Evolutionary conservation across 768 basidiomycete species (phyloP).

Genomic region (Trametes maxima): DNA sequence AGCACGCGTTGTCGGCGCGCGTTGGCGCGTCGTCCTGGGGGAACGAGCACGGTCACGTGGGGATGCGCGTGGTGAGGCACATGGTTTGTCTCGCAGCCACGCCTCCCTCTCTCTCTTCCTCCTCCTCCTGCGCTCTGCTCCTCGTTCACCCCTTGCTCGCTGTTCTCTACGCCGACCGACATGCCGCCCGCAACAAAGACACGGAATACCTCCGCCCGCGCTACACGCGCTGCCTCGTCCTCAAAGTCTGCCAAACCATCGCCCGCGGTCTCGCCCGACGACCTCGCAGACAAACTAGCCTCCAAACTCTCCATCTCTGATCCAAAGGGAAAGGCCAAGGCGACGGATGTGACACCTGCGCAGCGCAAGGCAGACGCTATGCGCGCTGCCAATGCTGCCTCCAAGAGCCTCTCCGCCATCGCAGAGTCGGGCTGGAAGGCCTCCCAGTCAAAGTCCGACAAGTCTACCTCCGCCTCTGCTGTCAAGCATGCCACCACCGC

Average conservation of each 20-base stretch:
- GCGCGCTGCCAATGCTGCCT: conserved; percentile 63
- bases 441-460: conserved; percentile 29
- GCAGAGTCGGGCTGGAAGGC: conserved; percentile 65
- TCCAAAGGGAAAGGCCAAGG: conserved; percentile 23
- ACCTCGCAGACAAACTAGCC: conserved; percentile 30
- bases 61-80: not conserved
- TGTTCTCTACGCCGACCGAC: not conserved
- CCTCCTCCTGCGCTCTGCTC: not conserved
- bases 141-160: not conserved
- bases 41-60: conserved; percentile 14
- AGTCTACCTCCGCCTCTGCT: conserved; percentile 32
- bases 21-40: conserved; percentile 8
- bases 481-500: conserved; percentile 43
- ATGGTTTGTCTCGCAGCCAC: conserved; percentile 2
- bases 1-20: conserved; percentile 15
- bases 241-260: conserved; percentile 9
- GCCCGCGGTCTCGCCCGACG: conserved; percentile 22
- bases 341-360: conserved; percentile 27
- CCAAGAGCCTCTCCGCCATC: conserved; percentile 55
- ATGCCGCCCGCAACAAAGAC: conserved; percentile 12
- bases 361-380: conserved; percentile 51
- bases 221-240: conserved; percentile 3
- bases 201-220: not conserved
- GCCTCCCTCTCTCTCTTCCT: not conserved
- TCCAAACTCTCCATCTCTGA: conserved; percentile 31